These are phyloP conservation scores for Malassezia slooffiae DNA, from an alignment of 1,284 basidiomycete species.

Conservation along the genomic window DNA sequence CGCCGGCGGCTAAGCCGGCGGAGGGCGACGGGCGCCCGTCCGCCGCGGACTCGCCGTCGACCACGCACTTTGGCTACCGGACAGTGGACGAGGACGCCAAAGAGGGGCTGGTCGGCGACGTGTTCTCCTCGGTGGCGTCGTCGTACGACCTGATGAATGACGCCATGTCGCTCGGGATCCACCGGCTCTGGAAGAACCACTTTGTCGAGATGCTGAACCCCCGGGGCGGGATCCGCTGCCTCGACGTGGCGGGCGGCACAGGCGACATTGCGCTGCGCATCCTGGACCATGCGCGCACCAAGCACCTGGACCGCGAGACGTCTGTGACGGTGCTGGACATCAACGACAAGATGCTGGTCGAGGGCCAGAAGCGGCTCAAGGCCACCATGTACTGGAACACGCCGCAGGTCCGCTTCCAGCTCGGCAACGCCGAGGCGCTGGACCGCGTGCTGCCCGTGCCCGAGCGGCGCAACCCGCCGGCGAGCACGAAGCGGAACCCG, in stretches of 20 bases:
- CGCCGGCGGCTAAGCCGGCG: no score
- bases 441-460: constrained; percentile 23
- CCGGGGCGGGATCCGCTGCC: constrained; percentile 55
- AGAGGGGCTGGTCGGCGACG: constrained; percentile 63
- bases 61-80: constrained; percentile 81
- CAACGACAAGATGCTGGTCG: constrained; percentile 86
- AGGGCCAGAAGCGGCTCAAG: constrained; percentile 66
- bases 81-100: constrained; percentile 68
- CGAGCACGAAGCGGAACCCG: constrained; percentile 25
- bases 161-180: constrained; percentile 88
- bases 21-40: no score
- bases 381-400: constrained; percentile 53
- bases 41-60: no score
- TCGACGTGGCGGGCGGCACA: constrained; percentile 92
- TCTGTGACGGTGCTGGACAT: constrained; percentile 87
- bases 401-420: constrained; percentile 81
- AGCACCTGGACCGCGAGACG: constrained; percentile 57
- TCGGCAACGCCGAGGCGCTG: constrained; percentile 83
- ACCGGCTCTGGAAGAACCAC: constrained; percentile 92
- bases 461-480: constrained; percentile 15
- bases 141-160: constrained; percentile 99
- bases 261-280: constrained; percentile 94
- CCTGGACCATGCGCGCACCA: constrained; percentile 78
- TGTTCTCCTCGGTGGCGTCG: constrained; percentile 91
- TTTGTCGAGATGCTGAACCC: constrained; percentile 71